phyloP scores from a whole-genome alignment of 164 flowering plant genomes.

The Taxillus chinensis region DNA sequence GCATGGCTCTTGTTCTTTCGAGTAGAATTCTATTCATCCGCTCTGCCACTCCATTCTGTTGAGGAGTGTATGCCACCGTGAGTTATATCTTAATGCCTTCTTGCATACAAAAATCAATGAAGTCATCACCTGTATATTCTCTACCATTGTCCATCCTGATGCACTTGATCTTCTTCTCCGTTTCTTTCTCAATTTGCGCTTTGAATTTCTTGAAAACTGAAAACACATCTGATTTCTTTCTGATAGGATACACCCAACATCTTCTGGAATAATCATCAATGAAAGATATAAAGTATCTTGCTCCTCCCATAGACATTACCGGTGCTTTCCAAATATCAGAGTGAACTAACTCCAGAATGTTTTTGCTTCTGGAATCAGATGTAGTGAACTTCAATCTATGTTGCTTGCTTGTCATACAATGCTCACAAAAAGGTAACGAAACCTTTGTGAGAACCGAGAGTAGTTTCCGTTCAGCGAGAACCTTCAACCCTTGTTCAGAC shows the following conservation, averaged over 20 bases:
- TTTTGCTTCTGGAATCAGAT: slow-evolving; percentile 3
- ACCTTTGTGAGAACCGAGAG: slow-evolving; percentile 4
- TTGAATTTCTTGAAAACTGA: slow-evolving; percentile 8
- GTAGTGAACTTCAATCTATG: slow-evolving; percentile 7
- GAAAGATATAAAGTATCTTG: slow-evolving; percentile 4
- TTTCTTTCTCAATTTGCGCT: slow-evolving; percentile 6
- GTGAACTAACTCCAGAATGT: slow-evolving; percentile 2
- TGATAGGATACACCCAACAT: slow-evolving; percentile 8
- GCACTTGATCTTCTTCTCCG: slow-evolving; percentile 11
- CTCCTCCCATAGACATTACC: slow-evolving; percentile 6
- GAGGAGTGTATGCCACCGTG: slow-evolving; percentile 10
- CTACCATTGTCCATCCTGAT: slow-evolving; percentile 9
- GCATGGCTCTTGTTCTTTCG: slow-evolving; percentile 9
- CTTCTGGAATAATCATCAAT: too few relatives aligned
- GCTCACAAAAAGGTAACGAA: slow-evolving; percentile 6
- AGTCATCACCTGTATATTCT: slow-evolving; percentile 8
- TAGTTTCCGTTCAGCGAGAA: slow-evolving; percentile 5
- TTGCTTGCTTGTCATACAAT: slow-evolving; percentile 10
- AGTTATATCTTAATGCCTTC: slow-evolving; percentile 11
- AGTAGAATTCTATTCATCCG: slow-evolving; percentile 13
- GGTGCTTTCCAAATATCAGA: slow-evolving; percentile 11
- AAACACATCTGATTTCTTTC: slow-evolving; percentile 8
- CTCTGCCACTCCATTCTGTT: slow-evolving; percentile 16
- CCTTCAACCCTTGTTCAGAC: slow-evolving; percentile 9
- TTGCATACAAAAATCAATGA: slow-evolving; percentile 4